Evolutionary conservation across 2,329 filamentous ascomycete genomes (phyloP).

Genomic region (Verticillium albo-atrum): DNA sequence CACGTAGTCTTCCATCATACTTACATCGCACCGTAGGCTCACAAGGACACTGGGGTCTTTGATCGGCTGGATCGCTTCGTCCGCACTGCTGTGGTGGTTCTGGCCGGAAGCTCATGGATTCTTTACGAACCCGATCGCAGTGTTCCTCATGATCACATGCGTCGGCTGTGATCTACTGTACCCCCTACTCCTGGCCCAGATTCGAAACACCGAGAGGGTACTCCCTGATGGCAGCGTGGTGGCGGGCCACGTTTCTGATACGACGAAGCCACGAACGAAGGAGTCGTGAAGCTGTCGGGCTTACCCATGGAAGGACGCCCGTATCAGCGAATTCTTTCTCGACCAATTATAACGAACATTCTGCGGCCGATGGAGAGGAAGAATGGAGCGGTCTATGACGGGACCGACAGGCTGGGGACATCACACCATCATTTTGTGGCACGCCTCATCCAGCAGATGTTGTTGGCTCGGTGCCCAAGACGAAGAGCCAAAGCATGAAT

Average conservation of each 20-base stretch:
- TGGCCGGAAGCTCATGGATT: constrained; percentile 48
- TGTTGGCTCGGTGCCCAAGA: neutral
- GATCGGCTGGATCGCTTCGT: constrained; percentile 32
- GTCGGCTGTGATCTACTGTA: constrained; percentile 39
- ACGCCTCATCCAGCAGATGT: neutral
- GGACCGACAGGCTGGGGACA: no score
- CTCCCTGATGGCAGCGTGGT: constrained; percentile 32
- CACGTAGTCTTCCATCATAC: neutral
- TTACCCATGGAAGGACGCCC: neutral
- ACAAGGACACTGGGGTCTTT: constrained; percentile 37
- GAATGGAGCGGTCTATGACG: no score
- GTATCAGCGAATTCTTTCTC: no score
- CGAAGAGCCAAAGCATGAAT: neutral
- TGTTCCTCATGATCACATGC: constrained; percentile 35
- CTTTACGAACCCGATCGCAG: constrained; percentile 34
- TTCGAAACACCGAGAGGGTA: constrained; percentile 31
- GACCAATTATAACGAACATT: no score
- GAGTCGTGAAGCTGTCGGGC: neutral
- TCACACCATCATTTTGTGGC: no score
- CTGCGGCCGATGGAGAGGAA: no score
- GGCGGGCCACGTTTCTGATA: constrained; percentile 6
- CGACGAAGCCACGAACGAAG: neutral
- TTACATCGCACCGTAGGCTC: constrained; percentile 26
- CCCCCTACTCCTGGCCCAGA: constrained; percentile 34
- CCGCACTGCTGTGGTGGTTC: constrained; percentile 39